Conservation (phyloP, 2,329 filamentous ascomycete species). For the Massarina eburnea region DNA sequence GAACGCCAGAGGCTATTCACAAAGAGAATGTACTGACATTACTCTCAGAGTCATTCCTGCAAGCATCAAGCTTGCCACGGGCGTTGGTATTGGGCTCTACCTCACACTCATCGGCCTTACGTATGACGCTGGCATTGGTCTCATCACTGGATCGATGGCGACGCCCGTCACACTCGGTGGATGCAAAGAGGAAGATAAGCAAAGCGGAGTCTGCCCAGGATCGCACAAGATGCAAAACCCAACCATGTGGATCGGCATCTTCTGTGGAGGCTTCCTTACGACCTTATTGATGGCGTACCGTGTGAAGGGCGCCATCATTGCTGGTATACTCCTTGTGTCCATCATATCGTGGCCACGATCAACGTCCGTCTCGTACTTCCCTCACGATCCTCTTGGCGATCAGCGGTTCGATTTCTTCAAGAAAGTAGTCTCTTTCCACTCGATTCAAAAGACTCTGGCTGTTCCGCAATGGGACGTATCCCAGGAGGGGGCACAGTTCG, state of each 20-base stretch:
- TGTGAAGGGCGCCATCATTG: slow-evolving; percentile 83
- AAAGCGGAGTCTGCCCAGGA: slow-evolving; percentile 59
- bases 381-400: slow-evolving; percentile 69
- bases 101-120: slow-evolving; percentile 75
- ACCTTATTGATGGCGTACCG: slow-evolving; percentile 81
- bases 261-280: slow-evolving; percentile 80
- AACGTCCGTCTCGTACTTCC: slow-evolving; percentile 79
- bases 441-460: slow-evolving; percentile 67
- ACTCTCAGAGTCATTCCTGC: slow-evolving; percentile 68
- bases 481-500: slow-evolving; percentile 72
- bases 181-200: slow-evolving; percentile 58
- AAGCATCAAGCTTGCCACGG: slow-evolving; percentile 84
- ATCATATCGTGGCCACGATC: slow-evolving; percentile 85
- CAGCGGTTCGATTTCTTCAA: slow-evolving; percentile 83
- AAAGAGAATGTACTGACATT: slow-evolving; percentile 62
- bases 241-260: slow-evolving; percentile 85
- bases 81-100: slow-evolving; percentile 83
- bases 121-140: slow-evolving; percentile 79
- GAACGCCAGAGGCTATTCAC: slow-evolving; percentile 10
- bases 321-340: slow-evolving; percentile 78
- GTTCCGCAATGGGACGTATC: slow-evolving; percentile 75
- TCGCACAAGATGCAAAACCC: slow-evolving; percentile 78
- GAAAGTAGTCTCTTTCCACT: slow-evolving; percentile 81
- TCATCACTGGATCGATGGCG: slow-evolving; percentile 67
- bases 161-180: slow-evolving; percentile 77